phyloP scores from a whole-genome alignment of 805 yeast genomes.

The Saccharomycopsis microspora region DNA sequence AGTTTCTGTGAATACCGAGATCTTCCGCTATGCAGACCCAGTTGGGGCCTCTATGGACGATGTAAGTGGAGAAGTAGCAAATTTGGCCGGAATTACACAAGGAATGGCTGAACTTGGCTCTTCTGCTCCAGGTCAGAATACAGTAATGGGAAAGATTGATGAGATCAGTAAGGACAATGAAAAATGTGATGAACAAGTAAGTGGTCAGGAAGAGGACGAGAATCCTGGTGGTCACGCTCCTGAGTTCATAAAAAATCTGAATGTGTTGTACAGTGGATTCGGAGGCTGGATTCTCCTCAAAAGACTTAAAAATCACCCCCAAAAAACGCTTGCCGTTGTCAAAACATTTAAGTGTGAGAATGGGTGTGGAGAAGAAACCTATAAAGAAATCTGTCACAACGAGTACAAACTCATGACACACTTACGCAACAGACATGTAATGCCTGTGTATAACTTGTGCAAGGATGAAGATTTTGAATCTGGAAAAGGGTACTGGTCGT shows the following conservation, averaged over 20 bases:
- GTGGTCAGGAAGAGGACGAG: too few species aligned
- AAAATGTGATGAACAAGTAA: too few species aligned
- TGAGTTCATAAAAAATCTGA: conserved; percentile 10
- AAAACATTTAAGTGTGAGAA: conserved; percentile 9
- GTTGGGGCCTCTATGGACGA: too few species aligned
- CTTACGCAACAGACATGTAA: conserved; percentile 13
- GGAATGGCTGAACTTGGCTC: too few species aligned
- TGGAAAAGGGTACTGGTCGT: conserved; percentile 7
- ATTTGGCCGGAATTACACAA: too few species aligned
- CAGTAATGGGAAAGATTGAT: too few species aligned
- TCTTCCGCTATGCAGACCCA: too few species aligned
- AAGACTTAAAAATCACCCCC: not conserved
- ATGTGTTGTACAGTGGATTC: conserved; percentile 12
- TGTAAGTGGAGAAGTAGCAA: too few species aligned
- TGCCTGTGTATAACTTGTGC: conserved; percentile 14
- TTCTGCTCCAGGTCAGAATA: too few species aligned
- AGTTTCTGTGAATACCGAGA: too few species aligned
- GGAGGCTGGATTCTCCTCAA: conserved; percentile 15
- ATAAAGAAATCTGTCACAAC: conserved; percentile 8
- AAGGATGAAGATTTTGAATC: conserved; percentile 3
- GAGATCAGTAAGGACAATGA: too few species aligned
- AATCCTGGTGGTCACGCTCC: conserved; percentile 16
- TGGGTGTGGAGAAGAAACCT: not conserved
- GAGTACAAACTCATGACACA: conserved; percentile 16
- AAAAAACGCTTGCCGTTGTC: conserved; percentile 5